Conservation (phyloP, 192 early-diverging fungal genomes). For the Backusella morwellensis region DNA sequence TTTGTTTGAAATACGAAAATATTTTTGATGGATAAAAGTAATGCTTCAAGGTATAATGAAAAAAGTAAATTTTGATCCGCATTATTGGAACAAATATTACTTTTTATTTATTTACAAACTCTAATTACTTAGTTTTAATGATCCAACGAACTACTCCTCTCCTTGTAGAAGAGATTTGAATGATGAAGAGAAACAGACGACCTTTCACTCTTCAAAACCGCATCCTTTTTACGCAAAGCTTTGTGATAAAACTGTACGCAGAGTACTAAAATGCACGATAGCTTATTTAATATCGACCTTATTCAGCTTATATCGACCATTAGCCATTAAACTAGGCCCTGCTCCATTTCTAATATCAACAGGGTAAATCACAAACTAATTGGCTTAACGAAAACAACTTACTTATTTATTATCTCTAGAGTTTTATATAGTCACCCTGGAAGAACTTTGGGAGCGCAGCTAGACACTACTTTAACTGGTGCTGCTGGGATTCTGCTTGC, state of each 20-base stretch:
- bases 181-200: neutral
- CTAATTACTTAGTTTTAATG: neutral
- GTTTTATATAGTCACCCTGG: conserved; percentile 45
- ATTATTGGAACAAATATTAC: neutral
- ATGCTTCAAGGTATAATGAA: neutral
- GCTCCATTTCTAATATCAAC: conserved; percentile 38
- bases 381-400: neutral
- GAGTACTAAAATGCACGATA: conserved; percentile 40
- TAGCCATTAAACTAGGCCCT: conserved; percentile 27
- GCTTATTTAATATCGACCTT: conserved; percentile 34
- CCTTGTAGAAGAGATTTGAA: neutral
- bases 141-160: neutral
- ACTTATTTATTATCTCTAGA: neutral
- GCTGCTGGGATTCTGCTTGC: conserved; percentile 37
- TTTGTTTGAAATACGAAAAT: neutral
- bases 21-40: neutral
- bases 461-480: conserved; percentile 46
- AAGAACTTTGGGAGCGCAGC: conserved; percentile 47
- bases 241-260: conserved; percentile 34
- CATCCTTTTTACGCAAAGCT: conserved; percentile 31
- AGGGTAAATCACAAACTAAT: neutral
- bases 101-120: conserved; percentile 2
- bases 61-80: neutral
- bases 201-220: neutral
- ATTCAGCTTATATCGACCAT: conserved; percentile 30